Evolutionary conservation across 257 asterid genomes (phyloP), one percentile per base, ranked within the genome.

Genomic region (Leptodermis oblonga): DNA sequence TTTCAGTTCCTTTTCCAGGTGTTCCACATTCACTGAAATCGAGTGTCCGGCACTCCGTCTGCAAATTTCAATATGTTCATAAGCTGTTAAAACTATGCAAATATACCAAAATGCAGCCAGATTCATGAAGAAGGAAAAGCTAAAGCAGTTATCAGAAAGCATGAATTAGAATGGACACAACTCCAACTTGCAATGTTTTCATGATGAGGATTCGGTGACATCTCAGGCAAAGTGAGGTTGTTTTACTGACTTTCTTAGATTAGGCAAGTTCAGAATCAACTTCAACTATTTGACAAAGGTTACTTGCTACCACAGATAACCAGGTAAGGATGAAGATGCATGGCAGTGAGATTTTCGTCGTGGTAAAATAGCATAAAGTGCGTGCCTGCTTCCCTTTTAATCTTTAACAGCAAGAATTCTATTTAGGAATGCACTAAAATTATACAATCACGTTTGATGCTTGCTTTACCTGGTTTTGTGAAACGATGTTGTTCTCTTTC

Each of bases 1-100:
- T 73, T 69, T 87, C 87, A 23, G 66, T 61, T 67, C 56, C 79
- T 80, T 88, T 82, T 14, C 69, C 83, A 30, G 96, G 95, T 54
- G 94, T 86, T 70, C 83, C 96, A 65, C 95, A 89, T 77, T 92
- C 95, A 49, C 94, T 87, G 73, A 92, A 92, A 77, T 92, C 98
- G 31, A 92, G 98, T 7, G 82, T 72, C 8, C 96, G 92, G 65
- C 91, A 79, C 87, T 92, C 96, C 23, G 76, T 71, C 96, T 87
- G 94, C 79, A 61, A 71, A 39, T 33, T 18, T 4, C 42, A 68
- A 33, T 33, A 3, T 52, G 8, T 11, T 62, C 25, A 56, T 41
- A 25, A 70, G 67, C 33, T 70, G n/a, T 55, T 56, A n/a, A 55
- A 56, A 42, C 2, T 34, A 69, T n/a, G 28, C 17, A 28, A 41